Percentiles rank a stretch among this genome's conserved stretches.
These are phyloP conservation scores for Conticribra guillardii DNA, from an alignment of 108 stramenopile genomes.

Conservation along the genomic window DNA sequence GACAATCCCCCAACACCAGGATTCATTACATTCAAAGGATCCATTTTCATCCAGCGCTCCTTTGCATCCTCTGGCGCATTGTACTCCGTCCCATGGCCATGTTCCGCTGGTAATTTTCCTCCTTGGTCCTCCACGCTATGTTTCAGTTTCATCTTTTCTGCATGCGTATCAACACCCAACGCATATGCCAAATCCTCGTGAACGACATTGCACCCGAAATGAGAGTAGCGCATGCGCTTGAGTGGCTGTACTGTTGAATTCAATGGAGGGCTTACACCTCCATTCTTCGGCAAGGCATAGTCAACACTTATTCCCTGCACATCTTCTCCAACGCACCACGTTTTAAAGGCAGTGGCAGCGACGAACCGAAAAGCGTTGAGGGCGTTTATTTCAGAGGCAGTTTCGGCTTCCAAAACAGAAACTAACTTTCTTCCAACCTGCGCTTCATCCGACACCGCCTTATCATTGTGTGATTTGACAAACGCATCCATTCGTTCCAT, in stretches of 20 bases:
- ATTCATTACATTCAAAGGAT: constrained; percentile 87
- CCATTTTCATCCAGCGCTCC: constrained; percentile 82
- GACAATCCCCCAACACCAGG: constrained; percentile 83
- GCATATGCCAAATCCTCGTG: constrained; percentile 86
- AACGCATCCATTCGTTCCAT: constrained; percentile 68
- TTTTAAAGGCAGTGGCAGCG: constrained; percentile 78
- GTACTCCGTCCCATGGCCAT: constrained; percentile 90
- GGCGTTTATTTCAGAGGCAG: constrained; percentile 41
- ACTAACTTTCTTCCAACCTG: constrained; percentile 29
- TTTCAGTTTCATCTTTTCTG: constrained; percentile 73
- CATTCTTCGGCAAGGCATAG: constrained; percentile 80
- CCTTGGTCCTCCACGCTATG: constrained; percentile 59
- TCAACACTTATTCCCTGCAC: constrained; percentile 83
- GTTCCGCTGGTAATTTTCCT: constrained; percentile 81
- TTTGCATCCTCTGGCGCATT: constrained; percentile 70
- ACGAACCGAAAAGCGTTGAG: constrained; percentile 84
- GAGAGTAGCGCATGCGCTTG: constrained; percentile 86
- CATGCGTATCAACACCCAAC: constrained; percentile 71
- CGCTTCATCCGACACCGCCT: constrained; percentile 42
- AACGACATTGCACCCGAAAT: constrained; percentile 89
- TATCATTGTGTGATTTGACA: constrained; percentile 54
- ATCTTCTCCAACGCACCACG: constrained; percentile 77
- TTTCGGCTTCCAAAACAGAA: constrained; percentile 35
- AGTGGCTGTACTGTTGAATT: constrained; percentile 48
- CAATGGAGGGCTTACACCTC: constrained; percentile 56